A percentile compares a stretch with the other conserved stretches of the same genome.
These are phyloP conservation scores for Phellopilus nigrolimitatus DNA, from an alignment of 1,284 basidiomycete genomes.

Conservation along the genomic window DNA sequence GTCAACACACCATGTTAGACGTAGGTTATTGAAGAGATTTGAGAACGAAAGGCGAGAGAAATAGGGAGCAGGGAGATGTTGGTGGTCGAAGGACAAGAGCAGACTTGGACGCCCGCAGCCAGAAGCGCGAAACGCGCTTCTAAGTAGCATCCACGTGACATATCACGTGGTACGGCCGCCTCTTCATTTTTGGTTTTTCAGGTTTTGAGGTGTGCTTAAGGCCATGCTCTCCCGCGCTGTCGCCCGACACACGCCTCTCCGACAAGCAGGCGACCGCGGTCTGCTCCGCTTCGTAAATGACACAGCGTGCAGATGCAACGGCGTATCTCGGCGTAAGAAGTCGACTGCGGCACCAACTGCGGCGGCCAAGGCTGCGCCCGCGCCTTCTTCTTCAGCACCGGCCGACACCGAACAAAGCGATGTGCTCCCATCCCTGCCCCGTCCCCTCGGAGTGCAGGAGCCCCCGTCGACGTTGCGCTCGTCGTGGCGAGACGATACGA, in stretches of 20 bases:
- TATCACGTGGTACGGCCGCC: slow-evolving; percentile 1
- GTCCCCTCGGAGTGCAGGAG: slow-evolving; percentile 71
- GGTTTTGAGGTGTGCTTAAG: not conserved
- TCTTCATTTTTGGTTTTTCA: not conserved
- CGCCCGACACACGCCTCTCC: not conserved
- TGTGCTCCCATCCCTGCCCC: slow-evolving; percentile 51
- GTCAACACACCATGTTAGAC: not conserved
- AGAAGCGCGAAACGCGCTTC: not conserved
- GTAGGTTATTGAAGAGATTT: slow-evolving; percentile 9
- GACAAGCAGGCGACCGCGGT: not conserved
- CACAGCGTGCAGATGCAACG: not conserved
- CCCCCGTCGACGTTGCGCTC: slow-evolving; percentile 52
- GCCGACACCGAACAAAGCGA: not conserved
- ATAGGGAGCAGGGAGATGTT: not conserved
- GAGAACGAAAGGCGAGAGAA: not conserved
- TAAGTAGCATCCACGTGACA: too few species aligned
- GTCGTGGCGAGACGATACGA: slow-evolving; percentile 63
- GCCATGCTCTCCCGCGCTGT: slow-evolving; percentile 1
- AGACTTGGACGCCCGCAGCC: too few species aligned
- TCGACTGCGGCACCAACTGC: not conserved
- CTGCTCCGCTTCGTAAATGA: not conserved
- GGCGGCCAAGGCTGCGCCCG: not conserved
- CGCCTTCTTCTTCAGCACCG: not conserved
- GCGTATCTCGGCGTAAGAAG: not conserved
- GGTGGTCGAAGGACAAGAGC: too few species aligned